Conservation (phyloP, 306 rosid genomes). For the Spatholobus suberectus region DNA sequence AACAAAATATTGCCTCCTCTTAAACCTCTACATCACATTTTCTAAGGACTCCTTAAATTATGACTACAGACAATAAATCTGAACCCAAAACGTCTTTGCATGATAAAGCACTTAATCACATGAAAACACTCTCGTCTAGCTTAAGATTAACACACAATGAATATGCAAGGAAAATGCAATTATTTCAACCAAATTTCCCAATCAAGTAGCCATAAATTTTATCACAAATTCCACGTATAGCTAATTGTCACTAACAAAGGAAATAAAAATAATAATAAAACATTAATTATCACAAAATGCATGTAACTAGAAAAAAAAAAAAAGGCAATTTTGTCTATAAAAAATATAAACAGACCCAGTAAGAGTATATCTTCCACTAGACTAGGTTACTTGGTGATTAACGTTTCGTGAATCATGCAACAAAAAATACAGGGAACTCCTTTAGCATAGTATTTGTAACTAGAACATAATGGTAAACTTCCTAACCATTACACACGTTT, state of each 20-base stretch:
- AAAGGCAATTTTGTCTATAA: background rate
- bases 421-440: background rate
- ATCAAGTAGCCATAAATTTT: background rate
- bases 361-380: background rate
- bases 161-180: background rate
- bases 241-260: background rate
- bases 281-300: background rate
- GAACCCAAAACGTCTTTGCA: background rate
- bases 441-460: background rate
- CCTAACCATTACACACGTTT: background rate
- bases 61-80: background rate
- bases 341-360: background rate
- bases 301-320: background rate
- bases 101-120: conserved; percentile 4
- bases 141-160: background rate
- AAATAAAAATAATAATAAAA: background rate
- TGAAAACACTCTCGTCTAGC: conserved; percentile 19
- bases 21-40: conserved; percentile 16
- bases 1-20: background rate
- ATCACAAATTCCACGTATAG: background rate
- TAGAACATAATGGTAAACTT: background rate
- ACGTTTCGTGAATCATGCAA: background rate
- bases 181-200: background rate
- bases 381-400: background rate
- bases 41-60: conserved; percentile 5